A percentile compares a stretch with the other conserved stretches of the same genome.
Conservation (phyloP, 805 yeast genomes). For the Ogataea methylovora region DNA sequence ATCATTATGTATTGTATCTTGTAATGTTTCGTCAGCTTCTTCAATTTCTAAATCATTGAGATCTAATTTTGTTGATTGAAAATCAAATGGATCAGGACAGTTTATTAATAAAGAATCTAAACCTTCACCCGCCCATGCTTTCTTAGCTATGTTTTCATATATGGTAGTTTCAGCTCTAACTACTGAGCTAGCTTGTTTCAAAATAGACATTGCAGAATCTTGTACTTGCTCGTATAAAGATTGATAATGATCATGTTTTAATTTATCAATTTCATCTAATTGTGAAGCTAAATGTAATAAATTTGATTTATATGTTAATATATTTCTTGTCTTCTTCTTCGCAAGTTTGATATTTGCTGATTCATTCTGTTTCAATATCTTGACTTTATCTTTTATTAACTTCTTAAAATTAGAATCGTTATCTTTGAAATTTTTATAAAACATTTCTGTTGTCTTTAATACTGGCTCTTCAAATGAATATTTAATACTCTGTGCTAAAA, state of each 20-base stretch:
- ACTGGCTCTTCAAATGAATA: conserved; percentile 52
- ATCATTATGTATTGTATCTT: not conserved
- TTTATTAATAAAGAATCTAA: conserved; percentile 41
- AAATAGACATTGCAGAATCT: conserved; percentile 47
- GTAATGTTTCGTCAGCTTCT: not conserved
- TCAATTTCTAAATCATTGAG: not conserved
- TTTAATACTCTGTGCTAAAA: conserved; percentile 52
- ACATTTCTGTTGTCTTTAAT: conserved; percentile 32
- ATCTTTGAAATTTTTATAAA: conserved; percentile 33
- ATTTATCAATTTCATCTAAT: conserved; percentile 68
- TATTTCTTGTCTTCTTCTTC: conserved; percentile 52
- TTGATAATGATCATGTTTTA: conserved; percentile 70
- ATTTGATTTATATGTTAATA: conserved; percentile 60
- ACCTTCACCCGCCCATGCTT: conserved; percentile 87
- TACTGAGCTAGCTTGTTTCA: conserved; percentile 51
- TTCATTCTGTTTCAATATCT: conserved; percentile 51
- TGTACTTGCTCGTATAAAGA: conserved; percentile 56
- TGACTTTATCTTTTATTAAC: conserved; percentile 45
- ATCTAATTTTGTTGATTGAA: not conserved
- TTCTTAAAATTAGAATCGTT: conserved; percentile 49
- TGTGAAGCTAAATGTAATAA: conserved; percentile 62
- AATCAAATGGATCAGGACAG: conserved; percentile 10
- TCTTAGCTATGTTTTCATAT: conserved; percentile 71
- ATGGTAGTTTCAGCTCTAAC: conserved; percentile 78
- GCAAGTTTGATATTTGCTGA: conserved; percentile 51